A percentile compares a stretch with the other conserved stretches of the same genome.
phyloP scores from a whole-genome alignment of 306 rosid genomes.

The Castanopsis chinensis region DNA sequence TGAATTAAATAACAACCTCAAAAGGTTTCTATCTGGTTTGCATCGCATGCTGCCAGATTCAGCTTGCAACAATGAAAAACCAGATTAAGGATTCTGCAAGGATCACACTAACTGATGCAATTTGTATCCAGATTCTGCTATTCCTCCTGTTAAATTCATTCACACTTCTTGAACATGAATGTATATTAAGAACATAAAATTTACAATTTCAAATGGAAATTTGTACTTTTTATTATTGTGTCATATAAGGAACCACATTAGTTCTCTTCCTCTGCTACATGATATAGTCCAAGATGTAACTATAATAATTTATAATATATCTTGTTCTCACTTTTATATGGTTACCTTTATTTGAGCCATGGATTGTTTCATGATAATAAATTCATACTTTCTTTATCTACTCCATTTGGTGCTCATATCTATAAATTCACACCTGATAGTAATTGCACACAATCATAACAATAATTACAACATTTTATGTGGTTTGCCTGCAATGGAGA shows the following conservation, averaged over 20 bases:
- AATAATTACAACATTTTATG: no score
- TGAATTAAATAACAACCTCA: conserved; percentile 52
- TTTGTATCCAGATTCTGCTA: conserved; percentile 52
- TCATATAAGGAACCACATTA: background rate
- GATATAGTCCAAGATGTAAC: background rate
- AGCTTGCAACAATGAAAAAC: conserved; percentile 77
- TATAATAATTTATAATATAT: background rate
- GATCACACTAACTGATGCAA: conserved; percentile 23
- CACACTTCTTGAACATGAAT: conserved; percentile 18
- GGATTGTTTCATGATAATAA: background rate
- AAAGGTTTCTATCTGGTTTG: conserved; percentile 47
- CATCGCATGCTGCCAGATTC: conserved; percentile 58
- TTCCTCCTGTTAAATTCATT: conserved; percentile 49
- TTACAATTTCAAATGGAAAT: background rate
- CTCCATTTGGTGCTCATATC: no score
- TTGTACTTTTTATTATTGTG: background rate
- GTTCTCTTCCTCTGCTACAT: background rate
- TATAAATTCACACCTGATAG: no score
- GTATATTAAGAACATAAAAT: background rate
- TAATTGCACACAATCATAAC: no score
- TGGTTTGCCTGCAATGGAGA: no score
- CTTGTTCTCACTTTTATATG: background rate
- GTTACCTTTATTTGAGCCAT: background rate
- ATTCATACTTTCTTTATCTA: background rate
- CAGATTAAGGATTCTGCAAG: conserved; percentile 20